Evolutionary conservation across 169 alveolate genomes (phyloP).

Genomic region (Plasmodium vivax): DNA sequence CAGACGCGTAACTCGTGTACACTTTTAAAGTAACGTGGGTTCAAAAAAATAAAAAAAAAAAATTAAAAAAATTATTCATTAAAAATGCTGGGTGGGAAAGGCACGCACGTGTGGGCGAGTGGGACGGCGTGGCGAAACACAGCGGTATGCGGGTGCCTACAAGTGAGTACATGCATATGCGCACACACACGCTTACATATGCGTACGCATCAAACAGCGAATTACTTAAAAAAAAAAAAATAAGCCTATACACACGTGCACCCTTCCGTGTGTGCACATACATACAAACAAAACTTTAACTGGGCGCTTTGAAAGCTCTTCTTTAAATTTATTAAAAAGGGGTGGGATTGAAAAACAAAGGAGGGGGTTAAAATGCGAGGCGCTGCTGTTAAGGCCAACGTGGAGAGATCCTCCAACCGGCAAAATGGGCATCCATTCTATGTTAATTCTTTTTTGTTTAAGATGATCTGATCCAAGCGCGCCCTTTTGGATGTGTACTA

Average conservation of each 20-base stretch:
- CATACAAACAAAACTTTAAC: constrained; percentile 44
- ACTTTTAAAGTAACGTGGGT: constrained; percentile 4
- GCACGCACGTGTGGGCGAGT: not conserved
- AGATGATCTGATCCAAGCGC: not conserved
- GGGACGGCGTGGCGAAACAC: not conserved
- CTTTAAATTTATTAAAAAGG: constrained; percentile 46
- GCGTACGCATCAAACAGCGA: constrained; percentile 26
- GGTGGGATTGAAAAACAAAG: constrained; percentile 23
- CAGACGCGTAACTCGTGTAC: not conserved
- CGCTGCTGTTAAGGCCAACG: not conserved
- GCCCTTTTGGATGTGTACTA: not conserved
- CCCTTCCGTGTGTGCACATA: constrained; percentile 12
- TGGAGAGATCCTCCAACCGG: not conserved
- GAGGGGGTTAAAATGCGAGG: not conserved
- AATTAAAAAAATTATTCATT: constrained; percentile 39
- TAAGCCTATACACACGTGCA: not conserved
- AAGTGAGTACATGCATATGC: not conserved
- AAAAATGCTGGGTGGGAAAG: constrained; percentile 6
- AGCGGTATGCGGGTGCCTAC: not conserved
- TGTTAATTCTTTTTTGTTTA: not conserved
- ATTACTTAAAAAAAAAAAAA: constrained; percentile 56
- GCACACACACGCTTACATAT: not conserved
- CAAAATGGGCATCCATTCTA: not conserved
- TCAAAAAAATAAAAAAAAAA: constrained; percentile 9
- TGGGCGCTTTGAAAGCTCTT: constrained; percentile 36